These are phyloP conservation scores for Phytophthora citrophthora DNA, from an alignment of 352 stramenopile genomes.

Conservation along the genomic window DNA sequence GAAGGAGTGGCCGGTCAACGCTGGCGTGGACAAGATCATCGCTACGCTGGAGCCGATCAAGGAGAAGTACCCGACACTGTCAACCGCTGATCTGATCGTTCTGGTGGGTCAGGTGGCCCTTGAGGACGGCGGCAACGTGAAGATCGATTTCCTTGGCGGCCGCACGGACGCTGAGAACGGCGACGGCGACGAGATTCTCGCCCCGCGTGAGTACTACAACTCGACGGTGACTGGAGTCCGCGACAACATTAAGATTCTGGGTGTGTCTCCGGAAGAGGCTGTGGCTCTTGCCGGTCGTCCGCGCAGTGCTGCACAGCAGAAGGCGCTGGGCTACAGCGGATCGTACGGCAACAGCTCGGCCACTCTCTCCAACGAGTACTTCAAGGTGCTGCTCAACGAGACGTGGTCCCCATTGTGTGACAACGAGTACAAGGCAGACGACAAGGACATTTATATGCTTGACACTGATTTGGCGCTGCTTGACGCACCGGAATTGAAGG, in stretches of 20 bases:
- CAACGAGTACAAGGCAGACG: slow-evolving; percentile 30
- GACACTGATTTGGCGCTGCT: slow-evolving; percentile 33
- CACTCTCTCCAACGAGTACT: slow-evolving; percentile 79
- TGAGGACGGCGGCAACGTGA: slow-evolving; percentile 23
- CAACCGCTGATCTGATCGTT: slow-evolving; percentile 94
- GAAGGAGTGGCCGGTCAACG: slow-evolving; percentile 88
- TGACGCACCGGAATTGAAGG: slow-evolving; percentile 29
- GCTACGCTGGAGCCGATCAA: slow-evolving; percentile 87
- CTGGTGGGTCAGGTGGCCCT: slow-evolving; percentile 67
- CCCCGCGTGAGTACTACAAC: slow-evolving; percentile 85
- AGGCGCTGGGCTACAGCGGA: slow-evolving; percentile 80
- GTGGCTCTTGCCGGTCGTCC: slow-evolving; percentile 92
- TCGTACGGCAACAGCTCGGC: slow-evolving; percentile 80
- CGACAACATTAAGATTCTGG: slow-evolving; percentile 93
- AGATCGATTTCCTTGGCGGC: slow-evolving; percentile 42
- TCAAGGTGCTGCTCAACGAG: slow-evolving; percentile 35
- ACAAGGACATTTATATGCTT: slow-evolving; percentile 37
- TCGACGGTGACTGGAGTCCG: slow-evolving; percentile 83
- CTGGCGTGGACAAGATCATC: slow-evolving; percentile 77
- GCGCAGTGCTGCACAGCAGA: slow-evolving; percentile 91
- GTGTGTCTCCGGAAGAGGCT: slow-evolving; percentile 91
- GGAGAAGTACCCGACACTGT: slow-evolving; percentile 84
- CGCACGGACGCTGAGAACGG: slow-evolving; percentile 78
- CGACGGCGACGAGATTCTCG: slow-evolving; percentile 82
- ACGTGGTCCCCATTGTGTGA: slow-evolving; percentile 20